phyloP scores from a whole-genome alignment of 2,329 filamentous ascomycete genomes.

The Pestalotiopsis sp. region DNA sequence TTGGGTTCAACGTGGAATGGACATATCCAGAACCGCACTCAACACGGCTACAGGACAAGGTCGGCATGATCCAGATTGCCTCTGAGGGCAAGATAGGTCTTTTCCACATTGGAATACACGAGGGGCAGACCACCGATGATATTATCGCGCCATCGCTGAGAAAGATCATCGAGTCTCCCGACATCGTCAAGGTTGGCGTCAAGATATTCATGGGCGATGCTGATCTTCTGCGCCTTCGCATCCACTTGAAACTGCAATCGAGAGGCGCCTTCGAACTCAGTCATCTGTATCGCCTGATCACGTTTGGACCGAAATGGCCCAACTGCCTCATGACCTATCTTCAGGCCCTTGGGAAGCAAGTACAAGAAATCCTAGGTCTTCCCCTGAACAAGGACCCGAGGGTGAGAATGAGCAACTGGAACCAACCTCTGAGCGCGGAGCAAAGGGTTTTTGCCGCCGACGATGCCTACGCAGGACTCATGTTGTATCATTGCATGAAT shows the following conservation, averaged over 20 bases:
- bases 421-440: constrained; percentile 13
- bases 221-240: constrained; percentile 21
- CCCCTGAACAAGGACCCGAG: constrained; percentile 23
- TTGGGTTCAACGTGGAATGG: constrained; percentile 32
- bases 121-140: constrained; percentile 22
- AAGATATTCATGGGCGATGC: constrained; percentile 15
- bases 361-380: constrained; percentile 23
- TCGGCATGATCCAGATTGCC: constrained; percentile 27
- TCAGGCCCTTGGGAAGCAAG: constrained; percentile 17
- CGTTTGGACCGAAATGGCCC: constrained; percentile 10
- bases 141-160: constrained; percentile 26
- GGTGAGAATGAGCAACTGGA: constrained; percentile 24
- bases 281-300: constrained; percentile 22
- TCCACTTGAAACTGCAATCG: constrained; percentile 20
- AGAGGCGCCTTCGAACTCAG: constrained; percentile 27
- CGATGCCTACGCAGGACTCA: constrained; percentile 26
- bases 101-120: constrained; percentile 26
- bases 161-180: constrained; percentile 23
- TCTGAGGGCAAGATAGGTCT: constrained; percentile 23
- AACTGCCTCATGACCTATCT: constrained; percentile 18
- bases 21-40: constrained; percentile 3
- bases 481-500: constrained; percentile 29
- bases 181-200: constrained; percentile 26
- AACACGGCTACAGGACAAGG: constrained; percentile 19
- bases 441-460: constrained; percentile 25